phyloP scores from a whole-genome alignment of 106 monocot species.

The Hemerocallis citrina region DNA sequence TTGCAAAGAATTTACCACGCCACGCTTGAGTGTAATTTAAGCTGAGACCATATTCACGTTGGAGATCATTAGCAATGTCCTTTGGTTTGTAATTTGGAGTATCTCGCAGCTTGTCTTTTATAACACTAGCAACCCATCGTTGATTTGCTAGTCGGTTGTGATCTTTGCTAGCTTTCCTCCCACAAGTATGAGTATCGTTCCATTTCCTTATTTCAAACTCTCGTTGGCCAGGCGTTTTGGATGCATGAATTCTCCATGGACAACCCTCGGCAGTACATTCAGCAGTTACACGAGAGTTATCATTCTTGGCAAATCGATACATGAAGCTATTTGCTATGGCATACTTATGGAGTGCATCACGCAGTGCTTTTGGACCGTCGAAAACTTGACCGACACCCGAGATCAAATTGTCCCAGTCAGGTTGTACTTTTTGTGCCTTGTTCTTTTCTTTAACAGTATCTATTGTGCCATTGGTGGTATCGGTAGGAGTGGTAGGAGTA shows the following conservation, averaged over 20 bases:
- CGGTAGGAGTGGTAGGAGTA: conserved; percentile 19
- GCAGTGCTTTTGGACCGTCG: conserved; percentile 45
- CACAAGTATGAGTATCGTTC: conserved; percentile 53
- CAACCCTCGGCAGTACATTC: conserved; percentile 65
- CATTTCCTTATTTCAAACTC: conserved; percentile 62
- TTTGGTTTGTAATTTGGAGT: conserved; percentile 71
- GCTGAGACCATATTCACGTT: conserved; percentile 77
- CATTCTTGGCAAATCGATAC: conserved; percentile 69
- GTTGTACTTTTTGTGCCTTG: conserved; percentile 32
- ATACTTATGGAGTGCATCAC: conserved; percentile 78
- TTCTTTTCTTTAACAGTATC: background rate
- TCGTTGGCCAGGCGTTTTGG: conserved; percentile 31
- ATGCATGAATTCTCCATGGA: conserved; percentile 75
- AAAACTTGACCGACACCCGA: conserved; percentile 74
- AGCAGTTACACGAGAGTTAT: conserved; percentile 58
- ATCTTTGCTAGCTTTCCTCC: conserved; percentile 26
- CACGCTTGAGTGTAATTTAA: conserved; percentile 85
- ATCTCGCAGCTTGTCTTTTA: conserved; percentile 76
- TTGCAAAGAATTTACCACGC: conserved; percentile 72
- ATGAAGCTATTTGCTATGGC: conserved; percentile 63
- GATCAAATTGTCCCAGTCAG: conserved; percentile 52
- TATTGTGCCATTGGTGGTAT: background rate
- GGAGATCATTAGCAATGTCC: conserved; percentile 73
- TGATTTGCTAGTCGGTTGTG: conserved; percentile 59
- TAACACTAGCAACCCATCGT: conserved; percentile 72